Percentiles rank a stretch among this genome's conserved stretches.
Conservation (phyloP, 257 asterid species). For the Phtheirospermum japonicum region DNA sequence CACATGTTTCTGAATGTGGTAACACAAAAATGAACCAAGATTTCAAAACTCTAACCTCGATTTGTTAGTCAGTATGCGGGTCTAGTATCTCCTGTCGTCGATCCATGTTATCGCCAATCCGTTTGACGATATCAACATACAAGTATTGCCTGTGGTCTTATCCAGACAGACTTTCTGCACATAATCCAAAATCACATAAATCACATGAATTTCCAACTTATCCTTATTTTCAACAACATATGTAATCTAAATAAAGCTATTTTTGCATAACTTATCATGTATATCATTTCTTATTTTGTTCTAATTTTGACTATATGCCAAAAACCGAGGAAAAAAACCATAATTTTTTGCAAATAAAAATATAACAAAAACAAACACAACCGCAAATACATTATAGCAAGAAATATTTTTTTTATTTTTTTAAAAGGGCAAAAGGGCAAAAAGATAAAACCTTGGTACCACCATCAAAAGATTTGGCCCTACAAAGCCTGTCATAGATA, state of each 20-base stretch:
- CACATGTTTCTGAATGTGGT: not conserved
- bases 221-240: not conserved
- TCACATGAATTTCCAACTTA: no score
- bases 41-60: slow-evolving; percentile 46
- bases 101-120: slow-evolving; percentile 64
- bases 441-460: slow-evolving; percentile 54
- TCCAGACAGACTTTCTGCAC: slow-evolving; percentile 67
- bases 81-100: slow-evolving; percentile 70
- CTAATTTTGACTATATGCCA: no score
- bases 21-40: not conserved
- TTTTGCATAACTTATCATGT: no score
- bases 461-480: slow-evolving; percentile 50
- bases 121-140: slow-evolving; percentile 50
- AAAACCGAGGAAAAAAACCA: no score
- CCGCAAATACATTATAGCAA: no score
- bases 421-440: no score
- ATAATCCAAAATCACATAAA: slow-evolving; percentile 16
- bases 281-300: no score
- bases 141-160: slow-evolving; percentile 47
- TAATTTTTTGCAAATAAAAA: no score
- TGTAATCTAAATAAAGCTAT: no score
- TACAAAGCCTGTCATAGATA: slow-evolving; percentile 55
- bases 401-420: no score
- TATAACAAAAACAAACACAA: no score
- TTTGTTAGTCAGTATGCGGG: slow-evolving; percentile 55